A percentile compares a stretch with the other conserved stretches of the same genome.
These are phyloP conservation scores for Ceratobasidium sp. DNA, from an alignment of 1,284 basidiomycete genomes.

Conservation along the genomic window DNA sequence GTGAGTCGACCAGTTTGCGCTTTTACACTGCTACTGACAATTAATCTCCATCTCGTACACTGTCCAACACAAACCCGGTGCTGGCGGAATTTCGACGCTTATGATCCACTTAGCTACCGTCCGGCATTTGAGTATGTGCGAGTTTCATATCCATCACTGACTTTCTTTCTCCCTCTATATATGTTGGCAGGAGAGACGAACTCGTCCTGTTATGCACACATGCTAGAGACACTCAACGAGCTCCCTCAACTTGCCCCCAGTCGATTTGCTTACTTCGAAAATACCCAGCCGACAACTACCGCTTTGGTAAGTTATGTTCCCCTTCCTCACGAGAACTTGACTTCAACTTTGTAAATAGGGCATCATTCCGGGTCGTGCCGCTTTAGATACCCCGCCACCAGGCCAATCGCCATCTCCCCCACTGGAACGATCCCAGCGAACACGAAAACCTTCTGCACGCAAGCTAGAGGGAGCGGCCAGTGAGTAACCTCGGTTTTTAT, in stretches of 20 bases:
- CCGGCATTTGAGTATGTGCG: background rate
- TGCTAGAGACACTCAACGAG: background rate
- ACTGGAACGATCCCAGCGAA: background rate
- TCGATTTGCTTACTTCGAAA: constrained; percentile 6
- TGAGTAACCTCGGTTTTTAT: background rate
- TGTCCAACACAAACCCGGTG: background rate
- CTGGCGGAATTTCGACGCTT: background rate
- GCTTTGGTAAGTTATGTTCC: background rate
- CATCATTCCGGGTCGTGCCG: background rate
- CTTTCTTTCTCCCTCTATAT: background rate
- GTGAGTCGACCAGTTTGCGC: background rate
- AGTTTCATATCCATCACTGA: background rate
- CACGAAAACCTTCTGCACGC: background rate
- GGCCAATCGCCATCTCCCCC: background rate
- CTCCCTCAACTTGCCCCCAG: background rate
- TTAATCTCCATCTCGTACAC: background rate
- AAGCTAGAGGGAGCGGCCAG: background rate
- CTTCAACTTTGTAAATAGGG: background rate
- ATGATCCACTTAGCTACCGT: background rate
- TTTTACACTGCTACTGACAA: background rate
- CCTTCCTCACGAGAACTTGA: too few relatives aligned
- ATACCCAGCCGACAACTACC: background rate
- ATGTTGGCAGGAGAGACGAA: background rate
- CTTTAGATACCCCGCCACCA: constrained; percentile 12
- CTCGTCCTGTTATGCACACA: background rate